Base-by-base conservation (phyloP, 768 basidiomycete species). In the Pleurotus salmoneostramineus region DNA sequence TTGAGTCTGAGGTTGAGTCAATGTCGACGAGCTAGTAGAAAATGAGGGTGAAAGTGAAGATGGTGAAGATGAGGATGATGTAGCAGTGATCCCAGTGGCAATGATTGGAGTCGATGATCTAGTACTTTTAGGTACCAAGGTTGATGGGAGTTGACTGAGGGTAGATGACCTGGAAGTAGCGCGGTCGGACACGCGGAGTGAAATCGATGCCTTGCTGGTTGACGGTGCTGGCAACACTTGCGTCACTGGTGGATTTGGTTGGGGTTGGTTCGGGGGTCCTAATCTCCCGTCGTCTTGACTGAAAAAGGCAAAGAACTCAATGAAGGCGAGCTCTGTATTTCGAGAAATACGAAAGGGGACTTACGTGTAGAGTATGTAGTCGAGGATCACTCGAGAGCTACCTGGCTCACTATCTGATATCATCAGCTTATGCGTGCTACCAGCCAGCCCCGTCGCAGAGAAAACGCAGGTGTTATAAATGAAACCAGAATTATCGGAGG, bases 381-480 rank as follows among this genome's bases (percentile, higher is more conserved):
- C 71, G 6, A 72, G 58, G 27, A 74, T 59, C 4, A 67, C 42
- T 15, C 71, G 55, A 0, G 72, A 67, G 54, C 57, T 47, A 31
- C 49, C 37, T 11, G 63, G 68, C 42, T 57, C 51, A 27, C 49
- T 45, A 12, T 63, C 54, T 3, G 70, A 71, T 48, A 74, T 33
- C 3, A 62, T 63, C 40, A 74, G 52, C 15, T 64, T 67, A 59
- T 74, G 73, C 12, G 21, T 15, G 6, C 68, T 68, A 1, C 50
- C 36, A 0, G 61, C 10, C 17, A 76, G 55, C 6, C 63, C 59
- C 6, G 55, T 21, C 58, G 67, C 70, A 10, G 60, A 55, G 56
- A 67, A 75, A n/a, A 74, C 71, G 11, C 60, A 65, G 43, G 72
- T 65, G 50, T 64, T 58, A 58, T 72, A 74, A 7, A 66, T 58